Conservation (phyloP, 148 eudicot species). For the Drosera capensis region DNA sequence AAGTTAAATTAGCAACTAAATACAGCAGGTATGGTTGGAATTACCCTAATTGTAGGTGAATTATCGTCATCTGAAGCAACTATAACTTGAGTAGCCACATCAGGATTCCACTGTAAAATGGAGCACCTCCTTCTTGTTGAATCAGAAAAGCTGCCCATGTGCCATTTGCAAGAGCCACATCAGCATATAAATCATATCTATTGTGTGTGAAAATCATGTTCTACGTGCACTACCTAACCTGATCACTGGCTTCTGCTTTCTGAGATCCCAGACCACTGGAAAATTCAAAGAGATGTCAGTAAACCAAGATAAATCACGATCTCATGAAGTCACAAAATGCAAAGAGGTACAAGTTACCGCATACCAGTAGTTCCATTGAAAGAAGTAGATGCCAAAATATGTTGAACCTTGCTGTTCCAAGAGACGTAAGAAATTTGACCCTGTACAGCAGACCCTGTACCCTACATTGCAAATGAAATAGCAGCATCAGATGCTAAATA, state of each 20-base stretch:
- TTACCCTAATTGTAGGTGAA: conserved; percentile 76
- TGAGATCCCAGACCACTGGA: conserved; percentile 93
- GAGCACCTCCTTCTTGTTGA: conserved; percentile 74
- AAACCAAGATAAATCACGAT: background rate
- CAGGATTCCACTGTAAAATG: conserved; percentile 98
- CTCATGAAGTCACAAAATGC: too few relatives aligned
- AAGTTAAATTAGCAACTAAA: too few relatives aligned
- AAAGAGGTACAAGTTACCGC: conserved; percentile 8
- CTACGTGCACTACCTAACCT: conserved; percentile 24
- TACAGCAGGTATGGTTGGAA: background rate
- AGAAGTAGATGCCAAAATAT: conserved; percentile 86
- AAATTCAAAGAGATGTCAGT: conserved; percentile 10
- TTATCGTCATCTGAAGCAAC: conserved; percentile 95
- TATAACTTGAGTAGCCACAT: conserved; percentile 75
- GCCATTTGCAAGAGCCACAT: conserved; percentile 12
- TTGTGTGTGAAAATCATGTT: background rate
- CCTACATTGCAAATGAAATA: conserved; percentile 54
- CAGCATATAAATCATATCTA: background rate
- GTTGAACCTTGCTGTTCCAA: conserved; percentile 89
- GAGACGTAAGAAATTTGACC: conserved; percentile 92
- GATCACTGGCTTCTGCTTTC: conserved; percentile 87
- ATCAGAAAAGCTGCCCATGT: conserved; percentile 84
- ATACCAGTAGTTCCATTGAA: conserved; percentile 79
- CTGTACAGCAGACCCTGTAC: conserved; percentile 66
- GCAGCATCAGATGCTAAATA: too few relatives aligned